Percentiles rank a stretch among this genome's conserved stretches.
These are phyloP conservation scores for Hibiscus mutabilis DNA, from an alignment of 345 rosid genomes.

Conservation along the genomic window DNA sequence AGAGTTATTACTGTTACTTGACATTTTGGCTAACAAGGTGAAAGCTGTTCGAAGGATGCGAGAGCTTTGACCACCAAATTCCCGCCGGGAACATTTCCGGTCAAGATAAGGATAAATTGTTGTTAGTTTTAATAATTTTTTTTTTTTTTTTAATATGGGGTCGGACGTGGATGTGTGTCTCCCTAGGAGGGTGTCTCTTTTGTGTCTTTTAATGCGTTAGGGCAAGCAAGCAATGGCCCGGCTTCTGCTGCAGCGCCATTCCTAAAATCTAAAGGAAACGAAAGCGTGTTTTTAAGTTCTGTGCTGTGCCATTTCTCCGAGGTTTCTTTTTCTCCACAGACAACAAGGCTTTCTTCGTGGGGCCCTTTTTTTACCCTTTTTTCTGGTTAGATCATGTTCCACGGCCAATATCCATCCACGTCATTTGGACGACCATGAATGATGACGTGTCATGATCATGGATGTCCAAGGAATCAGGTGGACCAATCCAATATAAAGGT, in stretches of 20 bases:
- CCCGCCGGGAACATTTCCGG: slow-evolving; percentile 95
- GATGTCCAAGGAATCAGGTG: neutral
- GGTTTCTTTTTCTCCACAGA: slow-evolving; percentile 1
- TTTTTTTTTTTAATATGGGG: neutral
- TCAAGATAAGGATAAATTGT: slow-evolving; percentile 46
- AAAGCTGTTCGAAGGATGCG: slow-evolving; percentile 91
- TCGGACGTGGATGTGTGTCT: slow-evolving; percentile 2
- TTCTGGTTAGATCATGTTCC: neutral
- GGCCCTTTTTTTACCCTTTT: too few species aligned
- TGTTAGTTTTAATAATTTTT: too few species aligned
- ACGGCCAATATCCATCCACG: neutral
- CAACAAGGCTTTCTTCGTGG: neutral
- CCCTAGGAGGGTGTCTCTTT: slow-evolving; percentile 4
- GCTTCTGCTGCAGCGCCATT: neutral
- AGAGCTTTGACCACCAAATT: slow-evolving; percentile 89
- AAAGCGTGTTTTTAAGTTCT: neutral
- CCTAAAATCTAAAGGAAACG: neutral
- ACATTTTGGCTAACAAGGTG: slow-evolving; percentile 85
- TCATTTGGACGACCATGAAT: neutral
- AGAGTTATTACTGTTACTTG: slow-evolving; percentile 82
- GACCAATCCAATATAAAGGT: neutral
- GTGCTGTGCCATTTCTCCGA: neutral
- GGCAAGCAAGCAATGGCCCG: neutral
- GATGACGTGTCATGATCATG: slow-evolving; percentile 19
- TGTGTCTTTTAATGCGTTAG: slow-evolving; percentile 23